Evolutionary conservation across 192 early-diverging fungal genomes (phyloP).

Genomic region (Coemansia furcata): DNA sequence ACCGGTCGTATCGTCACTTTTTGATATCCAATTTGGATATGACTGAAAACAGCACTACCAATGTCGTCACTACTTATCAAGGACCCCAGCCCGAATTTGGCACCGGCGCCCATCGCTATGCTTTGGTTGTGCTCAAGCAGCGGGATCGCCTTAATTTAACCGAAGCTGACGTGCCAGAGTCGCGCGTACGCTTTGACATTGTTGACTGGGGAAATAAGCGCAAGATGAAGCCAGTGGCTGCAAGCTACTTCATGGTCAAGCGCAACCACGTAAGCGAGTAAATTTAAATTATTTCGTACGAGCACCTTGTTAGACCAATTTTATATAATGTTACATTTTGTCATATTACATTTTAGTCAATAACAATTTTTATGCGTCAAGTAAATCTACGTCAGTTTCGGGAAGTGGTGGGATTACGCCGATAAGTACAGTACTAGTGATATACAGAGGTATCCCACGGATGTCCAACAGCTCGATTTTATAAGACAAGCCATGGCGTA

Average conservation of each 20-base stretch:
- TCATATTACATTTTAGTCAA: too few species aligned
- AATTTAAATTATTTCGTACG: not conserved
- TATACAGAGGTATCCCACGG: too few species aligned
- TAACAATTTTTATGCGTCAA: too few species aligned
- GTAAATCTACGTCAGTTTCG: too few species aligned
- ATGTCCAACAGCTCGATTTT: too few species aligned
- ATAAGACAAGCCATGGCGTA: too few species aligned
- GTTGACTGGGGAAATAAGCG: constrained; percentile 20
- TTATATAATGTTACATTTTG: too few species aligned
- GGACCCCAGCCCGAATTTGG: constrained; percentile 13
- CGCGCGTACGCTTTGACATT: constrained; percentile 30
- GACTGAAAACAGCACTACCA: not conserved
- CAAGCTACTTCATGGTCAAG: constrained; percentile 34
- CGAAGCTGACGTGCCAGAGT: constrained; percentile 10
- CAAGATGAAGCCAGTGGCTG: constrained; percentile 32
- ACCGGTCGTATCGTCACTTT: constrained; percentile 34
- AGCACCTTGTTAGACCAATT: not conserved
- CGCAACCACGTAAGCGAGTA: constrained; percentile 12
- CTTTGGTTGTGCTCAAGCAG: constrained; percentile 27
- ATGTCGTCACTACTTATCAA: constrained; percentile 19
- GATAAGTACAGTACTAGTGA: too few species aligned
- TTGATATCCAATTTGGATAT: constrained; percentile 25
- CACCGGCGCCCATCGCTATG: constrained; percentile 30
- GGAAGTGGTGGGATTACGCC: too few species aligned
- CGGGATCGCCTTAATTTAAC: constrained; percentile 8